Conservation (phyloP, 2,329 filamentous ascomycete species). For the Aspergillus fijiensis region DNA sequence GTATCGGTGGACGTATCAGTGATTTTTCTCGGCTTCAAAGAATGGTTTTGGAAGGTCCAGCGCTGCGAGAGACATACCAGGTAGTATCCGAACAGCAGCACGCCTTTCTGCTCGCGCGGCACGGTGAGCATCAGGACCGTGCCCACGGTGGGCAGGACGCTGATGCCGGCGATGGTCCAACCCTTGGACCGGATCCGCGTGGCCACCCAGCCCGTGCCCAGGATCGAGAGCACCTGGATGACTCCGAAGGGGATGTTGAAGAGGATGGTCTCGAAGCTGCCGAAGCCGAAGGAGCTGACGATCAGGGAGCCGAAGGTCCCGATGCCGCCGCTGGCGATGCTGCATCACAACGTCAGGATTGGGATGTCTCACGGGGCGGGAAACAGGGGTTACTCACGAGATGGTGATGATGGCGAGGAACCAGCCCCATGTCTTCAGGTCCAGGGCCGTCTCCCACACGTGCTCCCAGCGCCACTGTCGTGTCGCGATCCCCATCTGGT, state of each 20-base stretch:
- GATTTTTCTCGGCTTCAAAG: background rate
- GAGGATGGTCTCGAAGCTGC: constrained; percentile 41
- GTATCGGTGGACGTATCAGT: background rate
- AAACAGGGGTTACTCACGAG: constrained; percentile 16
- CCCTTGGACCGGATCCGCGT: constrained; percentile 47
- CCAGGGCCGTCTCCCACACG: constrained; percentile 35
- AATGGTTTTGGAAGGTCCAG: background rate
- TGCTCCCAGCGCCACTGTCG: constrained; percentile 55
- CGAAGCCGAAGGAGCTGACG: constrained; percentile 44
- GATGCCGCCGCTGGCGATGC: constrained; percentile 42
- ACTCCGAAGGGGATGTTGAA: constrained; percentile 45
- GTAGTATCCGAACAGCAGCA: constrained; percentile 54
- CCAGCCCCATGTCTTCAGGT: constrained; percentile 41
- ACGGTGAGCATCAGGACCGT: constrained; percentile 52
- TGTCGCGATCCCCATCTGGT: constrained; percentile 56
- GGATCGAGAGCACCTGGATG: constrained; percentile 40
- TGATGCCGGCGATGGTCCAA: constrained; percentile 43
- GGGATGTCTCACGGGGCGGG: background rate
- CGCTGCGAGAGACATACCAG: constrained; percentile 33
- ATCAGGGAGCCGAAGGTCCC: constrained; percentile 44
- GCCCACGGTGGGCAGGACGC: constrained; percentile 42
- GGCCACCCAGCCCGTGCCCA: constrained; percentile 39
- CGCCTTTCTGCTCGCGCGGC: constrained; percentile 48
- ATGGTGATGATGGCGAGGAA: constrained; percentile 28
- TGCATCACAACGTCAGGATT: constrained; percentile 3